phyloP scores from a whole-genome alignment of 768 basidiomycete species.

The Termitomyces eurrhizus region DNA sequence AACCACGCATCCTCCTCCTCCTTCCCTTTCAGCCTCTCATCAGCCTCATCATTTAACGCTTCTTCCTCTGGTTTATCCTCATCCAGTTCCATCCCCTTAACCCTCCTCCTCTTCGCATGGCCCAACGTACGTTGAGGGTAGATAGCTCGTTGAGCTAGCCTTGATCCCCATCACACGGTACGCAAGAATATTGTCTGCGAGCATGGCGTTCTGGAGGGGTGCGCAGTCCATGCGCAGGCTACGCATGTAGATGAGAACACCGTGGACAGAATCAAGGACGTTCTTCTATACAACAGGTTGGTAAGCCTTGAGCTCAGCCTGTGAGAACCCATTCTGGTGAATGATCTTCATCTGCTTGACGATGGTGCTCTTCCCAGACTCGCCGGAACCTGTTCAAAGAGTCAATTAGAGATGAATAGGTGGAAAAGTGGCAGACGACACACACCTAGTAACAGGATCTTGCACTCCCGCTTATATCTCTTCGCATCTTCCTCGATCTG shows the following conservation, averaged over 20 bases:
- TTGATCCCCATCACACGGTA: too few relatives aligned
- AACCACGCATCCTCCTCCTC: background rate
- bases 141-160: constrained; percentile 24
- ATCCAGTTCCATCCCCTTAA: background rate
- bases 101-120: background rate
- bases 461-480: constrained; percentile 83
- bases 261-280: constrained; percentile 63
- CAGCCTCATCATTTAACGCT: background rate
- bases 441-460: too few relatives aligned
- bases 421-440: background rate
- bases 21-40: background rate
- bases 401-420: background rate
- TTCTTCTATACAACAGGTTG: constrained; percentile 80
- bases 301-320: constrained; percentile 75
- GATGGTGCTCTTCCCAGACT: constrained; percentile 92
- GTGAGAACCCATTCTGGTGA: constrained; percentile 91
- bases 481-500: constrained; percentile 83
- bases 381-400: constrained; percentile 70
- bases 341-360: constrained; percentile 99
- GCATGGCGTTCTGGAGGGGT: too few relatives aligned
- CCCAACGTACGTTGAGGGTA: constrained; percentile 1
- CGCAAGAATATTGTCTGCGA: too few relatives aligned
- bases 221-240: too few relatives aligned
- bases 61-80: constrained; percentile 14
- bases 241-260: too few relatives aligned